Evolutionary conservation across 176 grass and related monocot species (phyloP), one percentile per base, ranked within the genome.

Genomic region (Chloris gayana): DNA sequence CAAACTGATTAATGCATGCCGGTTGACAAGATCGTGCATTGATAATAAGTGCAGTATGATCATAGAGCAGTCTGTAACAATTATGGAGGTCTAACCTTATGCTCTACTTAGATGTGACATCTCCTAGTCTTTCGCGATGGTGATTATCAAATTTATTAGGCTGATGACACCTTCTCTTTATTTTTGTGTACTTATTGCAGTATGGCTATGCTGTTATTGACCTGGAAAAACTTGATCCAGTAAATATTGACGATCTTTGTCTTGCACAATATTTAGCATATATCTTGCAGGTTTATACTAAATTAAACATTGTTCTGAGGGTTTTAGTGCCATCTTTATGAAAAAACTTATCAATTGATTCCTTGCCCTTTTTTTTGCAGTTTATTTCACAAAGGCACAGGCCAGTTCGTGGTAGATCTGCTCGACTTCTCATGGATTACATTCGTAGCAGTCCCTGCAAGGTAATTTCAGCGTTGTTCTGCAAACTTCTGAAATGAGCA

Each of bases 331-430:
- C n/a, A 62, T 6, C 6, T 68, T 77, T 60, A 44, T 17, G 18
- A 15, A 15, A 12, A 44, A 38, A 21, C 32, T 64, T 14, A 65
- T 70, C 14, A 57, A 9, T 58, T 59, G 6, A 57, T 66, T 14
- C 24, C 7, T 56, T 31, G 63, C 74, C 14, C 86, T 33, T 5
- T 41, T 13, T 51, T 17, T 64, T 77, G 67, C 86, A 98, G 95
- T 98, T 91, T 74, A 84, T 98, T 82, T 88, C 95, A 24, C 92
- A 98, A 85, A 92, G 87, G 83, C 92, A 98, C 47, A 87, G 70
- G 79, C 95, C 92, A 64, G 67, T 98, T 82, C 91, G 92, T 83
- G 95, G 95, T 66, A 94, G 82, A 73, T 78, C 84, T 73, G 87
- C 74, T 72, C 76, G 25, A 77, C 63, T 98, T 42, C 84, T 98